Evolutionary conservation across 208 protist genomes (phyloP), one percentile per base, ranked within the genome.

Genomic region (Trypanosoma melophagium): DNA sequence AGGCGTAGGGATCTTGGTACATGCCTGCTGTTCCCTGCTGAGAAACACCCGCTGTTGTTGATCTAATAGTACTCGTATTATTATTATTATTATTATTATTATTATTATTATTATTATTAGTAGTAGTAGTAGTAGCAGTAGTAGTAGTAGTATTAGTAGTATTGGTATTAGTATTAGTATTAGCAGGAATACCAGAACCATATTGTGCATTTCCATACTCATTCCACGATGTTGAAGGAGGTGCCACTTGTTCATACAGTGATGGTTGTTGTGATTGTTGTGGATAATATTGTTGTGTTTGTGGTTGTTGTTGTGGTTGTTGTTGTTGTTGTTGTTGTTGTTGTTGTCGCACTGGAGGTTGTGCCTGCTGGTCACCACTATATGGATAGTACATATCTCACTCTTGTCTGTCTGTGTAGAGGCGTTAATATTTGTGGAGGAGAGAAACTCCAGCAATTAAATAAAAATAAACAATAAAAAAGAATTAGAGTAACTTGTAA

Each of bases 381-480:
- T 70, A 70, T 35, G 65, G 65, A n/a, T 70, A 57, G 19, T 70
- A 51, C 63, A 68, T 68, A 17, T n/a, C 7, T 25, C 28, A 7
- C 28, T 35, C 28, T 35, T 1, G 1, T 35, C 28, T 35, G 3
- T 35, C 28, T 51, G 31, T 31, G 54, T 41, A 2, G 19, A 25
- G 54, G 28, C 8, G 54, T 1, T n/a, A 38, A 7, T 35, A 35
- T n/a, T n/a, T n/a, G n/a, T n/a, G n/a, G n/a, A 5, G 5, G 5
- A 35, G 28, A 35, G n/a, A 1, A 7, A 42, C 16, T 17, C 17
- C 22, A 41, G 54, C 24, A 31, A 41, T 7, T 5, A 25, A 21
- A 7, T 3, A 10, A 31, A 10, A 21, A 24, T 8, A 21, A 35
- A 35, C 3, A 35, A 35, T 7, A 35, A 35, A 35, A 35, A 5